A percentile compares a stretch with the other conserved stretches of the same genome.
Evolutionary conservation across 2,329 filamentous ascomycete species (phyloP).

Genomic region (Coniochaeta sp.): DNA sequence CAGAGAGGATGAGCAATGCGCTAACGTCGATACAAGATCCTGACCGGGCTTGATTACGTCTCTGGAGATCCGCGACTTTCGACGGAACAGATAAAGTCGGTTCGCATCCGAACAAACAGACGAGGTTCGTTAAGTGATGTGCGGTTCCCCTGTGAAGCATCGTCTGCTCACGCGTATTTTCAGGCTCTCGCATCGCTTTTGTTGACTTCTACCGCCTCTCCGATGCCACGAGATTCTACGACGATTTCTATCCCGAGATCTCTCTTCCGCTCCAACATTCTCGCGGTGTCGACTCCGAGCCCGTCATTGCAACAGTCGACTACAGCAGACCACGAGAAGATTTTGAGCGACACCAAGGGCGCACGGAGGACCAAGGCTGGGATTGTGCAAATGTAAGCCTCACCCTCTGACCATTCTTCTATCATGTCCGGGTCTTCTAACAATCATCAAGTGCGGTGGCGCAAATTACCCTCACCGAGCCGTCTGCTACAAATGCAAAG

Average conservation of each 20-base stretch:
- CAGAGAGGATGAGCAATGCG: background rate
- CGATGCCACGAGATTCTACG: conserved; percentile 30
- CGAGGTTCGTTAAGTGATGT: background rate
- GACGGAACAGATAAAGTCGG: conserved; percentile 10
- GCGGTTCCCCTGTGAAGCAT: conserved; percentile 7
- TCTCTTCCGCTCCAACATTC: conserved; percentile 23
- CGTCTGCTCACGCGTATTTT: background rate
- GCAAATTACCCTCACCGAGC: conserved; percentile 48
- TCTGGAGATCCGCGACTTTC: conserved; percentile 14
- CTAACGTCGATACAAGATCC: conserved; percentile 9
- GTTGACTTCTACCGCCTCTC: conserved; percentile 31
- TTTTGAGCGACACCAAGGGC: conserved; percentile 11
- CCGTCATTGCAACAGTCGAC: conserved; percentile 22
- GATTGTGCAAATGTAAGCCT: conserved; percentile 27
- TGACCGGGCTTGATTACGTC: conserved; percentile 16
- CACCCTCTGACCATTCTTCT: background rate
- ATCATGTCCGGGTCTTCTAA: background rate
- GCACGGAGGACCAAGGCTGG: conserved; percentile 26
- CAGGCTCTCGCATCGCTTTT: conserved; percentile 25
- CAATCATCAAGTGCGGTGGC: conserved; percentile 37
- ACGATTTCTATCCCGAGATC: conserved; percentile 26
- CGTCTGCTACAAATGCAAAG: conserved; percentile 52
- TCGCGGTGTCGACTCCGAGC: conserved; percentile 19
- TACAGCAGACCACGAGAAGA: conserved; percentile 27
- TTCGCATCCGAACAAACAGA: background rate